Conservation (phyloP, 306 rosid genomes). For the Rosa persica region DNA sequence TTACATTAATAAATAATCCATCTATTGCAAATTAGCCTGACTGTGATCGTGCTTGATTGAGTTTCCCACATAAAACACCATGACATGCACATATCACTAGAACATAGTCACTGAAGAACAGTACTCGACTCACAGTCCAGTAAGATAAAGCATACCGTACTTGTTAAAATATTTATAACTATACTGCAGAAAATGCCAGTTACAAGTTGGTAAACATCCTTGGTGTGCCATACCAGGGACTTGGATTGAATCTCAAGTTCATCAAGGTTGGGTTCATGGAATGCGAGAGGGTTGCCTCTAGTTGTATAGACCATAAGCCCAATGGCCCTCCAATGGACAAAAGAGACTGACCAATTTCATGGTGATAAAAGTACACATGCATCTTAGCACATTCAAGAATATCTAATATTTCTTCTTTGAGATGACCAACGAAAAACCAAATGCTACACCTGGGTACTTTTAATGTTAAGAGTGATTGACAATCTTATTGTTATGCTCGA, state of each 20-base stretch:
- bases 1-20: neutral
- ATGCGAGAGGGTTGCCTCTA: neutral
- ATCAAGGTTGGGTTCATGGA: neutral
- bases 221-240: neutral
- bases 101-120: neutral
- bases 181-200: neutral
- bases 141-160: neutral
- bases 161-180: neutral
- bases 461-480: neutral
- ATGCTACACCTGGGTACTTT: neutral
- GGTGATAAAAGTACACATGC: neutral
- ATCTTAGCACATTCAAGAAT: neutral
- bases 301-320: neutral
- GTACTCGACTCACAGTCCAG: neutral
- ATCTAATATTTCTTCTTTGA: neutral
- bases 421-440: neutral
- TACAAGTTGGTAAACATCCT: neutral
- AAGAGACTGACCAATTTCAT: neutral
- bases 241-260: neutral
- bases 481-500: neutral
- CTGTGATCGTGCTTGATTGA: neutral
- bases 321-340: neutral
- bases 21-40: neutral
- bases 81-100: neutral
- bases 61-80: neutral